Percentiles rank a stretch among this genome's conserved stretches.
phyloP scores from a whole-genome alignment of 2,329 filamentous ascomycete genomes.

The Monosporascus sp. region DNA sequence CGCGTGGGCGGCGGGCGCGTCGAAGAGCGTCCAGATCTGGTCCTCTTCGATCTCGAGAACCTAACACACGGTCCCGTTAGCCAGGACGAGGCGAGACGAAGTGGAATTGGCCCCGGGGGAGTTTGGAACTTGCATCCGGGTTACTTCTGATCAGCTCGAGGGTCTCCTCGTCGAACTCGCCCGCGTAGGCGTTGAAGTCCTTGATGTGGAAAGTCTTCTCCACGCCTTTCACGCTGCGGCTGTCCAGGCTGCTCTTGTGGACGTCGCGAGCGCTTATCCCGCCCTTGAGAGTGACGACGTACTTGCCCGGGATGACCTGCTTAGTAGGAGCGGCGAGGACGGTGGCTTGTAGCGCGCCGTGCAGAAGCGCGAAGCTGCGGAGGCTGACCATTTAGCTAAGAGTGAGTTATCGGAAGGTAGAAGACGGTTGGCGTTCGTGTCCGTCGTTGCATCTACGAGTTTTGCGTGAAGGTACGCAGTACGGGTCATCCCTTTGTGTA shows the following conservation, averaged over 20 bases:
- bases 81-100: background rate
- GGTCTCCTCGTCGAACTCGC: constrained; percentile 38
- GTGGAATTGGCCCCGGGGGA: too few relatives aligned
- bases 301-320: constrained; percentile 26
- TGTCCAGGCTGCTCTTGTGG: constrained; percentile 30
- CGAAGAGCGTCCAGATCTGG: constrained; percentile 23
- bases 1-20: constrained; percentile 10
- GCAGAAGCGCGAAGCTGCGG: background rate
- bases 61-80: constrained; percentile 12
- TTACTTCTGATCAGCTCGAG: constrained; percentile 33
- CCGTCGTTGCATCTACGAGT: too few relatives aligned
- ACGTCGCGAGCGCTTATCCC: constrained; percentile 26
- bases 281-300: constrained; percentile 25
- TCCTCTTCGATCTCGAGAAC: constrained; percentile 26
- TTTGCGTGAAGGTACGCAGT: too few relatives aligned
- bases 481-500: too few relatives aligned
- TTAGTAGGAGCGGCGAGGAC: background rate
- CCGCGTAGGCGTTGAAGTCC: constrained; percentile 37
- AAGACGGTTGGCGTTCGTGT: background rate
- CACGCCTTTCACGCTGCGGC: constrained; percentile 30
- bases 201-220: constrained; percentile 38
- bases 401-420: background rate
- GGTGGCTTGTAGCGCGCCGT: background rate
- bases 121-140: constrained; percentile 24
- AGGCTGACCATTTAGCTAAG: background rate